Percentiles rank a stretch among this genome's conserved stretches.
Conservation (phyloP, 202 grass and related monocot genomes). For the Hordeum pubiflorum region DNA sequence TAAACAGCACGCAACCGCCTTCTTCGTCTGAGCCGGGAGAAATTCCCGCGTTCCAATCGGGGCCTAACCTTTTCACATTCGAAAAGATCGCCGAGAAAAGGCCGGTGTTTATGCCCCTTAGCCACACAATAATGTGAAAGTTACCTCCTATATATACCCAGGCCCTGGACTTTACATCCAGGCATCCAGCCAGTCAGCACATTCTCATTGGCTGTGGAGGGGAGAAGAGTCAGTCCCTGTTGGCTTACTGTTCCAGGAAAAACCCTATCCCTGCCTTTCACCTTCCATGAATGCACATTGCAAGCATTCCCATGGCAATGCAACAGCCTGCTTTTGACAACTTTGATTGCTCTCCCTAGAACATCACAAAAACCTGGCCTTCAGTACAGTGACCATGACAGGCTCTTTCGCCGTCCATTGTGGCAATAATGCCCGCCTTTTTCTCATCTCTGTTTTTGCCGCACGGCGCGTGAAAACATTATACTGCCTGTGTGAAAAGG, state of each 20-base stretch:
- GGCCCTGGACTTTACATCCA: not conserved
- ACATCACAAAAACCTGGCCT: constrained; percentile 23
- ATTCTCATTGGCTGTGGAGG: constrained; percentile 20
- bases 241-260: constrained; percentile 24
- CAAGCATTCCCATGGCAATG: constrained; percentile 27
- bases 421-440: constrained; percentile 20
- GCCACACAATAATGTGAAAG: constrained; percentile 3
- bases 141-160: not conserved
- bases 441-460: constrained; percentile 1
- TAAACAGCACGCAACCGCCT: not conserved
- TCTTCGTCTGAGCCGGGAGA: not conserved
- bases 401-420: constrained; percentile 20
- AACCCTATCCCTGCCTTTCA: constrained; percentile 19
- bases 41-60: not conserved
- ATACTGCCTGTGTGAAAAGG: not conserved
- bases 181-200: constrained; percentile 25
- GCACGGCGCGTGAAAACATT: not conserved
- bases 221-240: not conserved
- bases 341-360: not conserved
- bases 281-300: constrained; percentile 33
- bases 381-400: constrained; percentile 15
- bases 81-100: not conserved
- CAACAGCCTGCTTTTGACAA: constrained; percentile 38
- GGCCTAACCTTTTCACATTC: constrained; percentile 9
- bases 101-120: not conserved